Conservation (phyloP, 2,329 filamentous ascomycete genomes). For the Cladosporium sp. region DNA sequence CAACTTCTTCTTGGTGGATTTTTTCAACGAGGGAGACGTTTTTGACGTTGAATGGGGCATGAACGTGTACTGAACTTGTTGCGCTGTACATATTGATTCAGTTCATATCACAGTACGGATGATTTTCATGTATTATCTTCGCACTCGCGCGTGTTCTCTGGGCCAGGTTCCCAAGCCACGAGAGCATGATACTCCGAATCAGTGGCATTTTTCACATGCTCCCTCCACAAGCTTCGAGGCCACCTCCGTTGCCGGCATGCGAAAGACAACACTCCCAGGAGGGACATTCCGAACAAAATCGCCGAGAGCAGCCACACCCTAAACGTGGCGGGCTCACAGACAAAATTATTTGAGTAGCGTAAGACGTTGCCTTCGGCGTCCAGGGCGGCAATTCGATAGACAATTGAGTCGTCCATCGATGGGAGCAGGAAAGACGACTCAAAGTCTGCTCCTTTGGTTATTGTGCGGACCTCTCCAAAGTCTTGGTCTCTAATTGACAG, state of each 20-base stretch:
- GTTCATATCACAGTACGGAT: too few relatives aligned
- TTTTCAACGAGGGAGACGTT: slow-evolving; percentile 25
- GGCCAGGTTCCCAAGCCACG: too few relatives aligned
- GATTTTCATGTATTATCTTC: too few relatives aligned
- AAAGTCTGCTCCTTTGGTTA: background rate
- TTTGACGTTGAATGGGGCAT: slow-evolving; percentile 25
- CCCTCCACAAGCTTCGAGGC: too few relatives aligned
- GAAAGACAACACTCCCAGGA: too few relatives aligned
- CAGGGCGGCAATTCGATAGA: slow-evolving; percentile 17
- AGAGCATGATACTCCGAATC: too few relatives aligned
- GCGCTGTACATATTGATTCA: background rate
- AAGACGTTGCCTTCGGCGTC: slow-evolving; percentile 16
- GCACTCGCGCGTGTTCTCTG: too few relatives aligned
- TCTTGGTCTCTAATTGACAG: background rate
- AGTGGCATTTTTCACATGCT: too few relatives aligned
- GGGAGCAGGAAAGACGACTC: background rate
- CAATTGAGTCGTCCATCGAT: background rate
- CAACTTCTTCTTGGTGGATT: slow-evolving; percentile 39
- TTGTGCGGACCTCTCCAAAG: background rate
- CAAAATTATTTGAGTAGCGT: slow-evolving; percentile 10
- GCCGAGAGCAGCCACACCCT: background rate
- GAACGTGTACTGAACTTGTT: slow-evolving; percentile 19
- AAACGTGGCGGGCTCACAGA: background rate
- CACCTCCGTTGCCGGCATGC: too few relatives aligned
- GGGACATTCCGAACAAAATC: too few relatives aligned